Conservation (phyloP, 768 basidiomycete species). For the Phylloporus sp. region DNA sequence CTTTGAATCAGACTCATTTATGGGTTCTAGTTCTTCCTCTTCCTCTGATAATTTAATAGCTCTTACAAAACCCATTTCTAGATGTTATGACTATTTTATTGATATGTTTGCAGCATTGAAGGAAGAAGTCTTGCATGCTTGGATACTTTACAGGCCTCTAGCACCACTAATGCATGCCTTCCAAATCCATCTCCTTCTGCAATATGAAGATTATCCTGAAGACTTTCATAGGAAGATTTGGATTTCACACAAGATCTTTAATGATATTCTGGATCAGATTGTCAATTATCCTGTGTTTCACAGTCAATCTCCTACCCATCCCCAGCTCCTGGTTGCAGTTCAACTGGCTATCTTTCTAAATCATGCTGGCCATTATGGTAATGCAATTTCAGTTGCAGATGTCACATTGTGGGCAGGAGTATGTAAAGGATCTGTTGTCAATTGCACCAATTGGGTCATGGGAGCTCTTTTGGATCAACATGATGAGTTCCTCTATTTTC, state of each 20-base stretch:
- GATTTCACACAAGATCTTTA: background rate
- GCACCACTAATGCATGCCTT: too few relatives aligned
- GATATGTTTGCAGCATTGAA: too few relatives aligned
- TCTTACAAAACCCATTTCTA: too few relatives aligned
- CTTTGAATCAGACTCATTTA: too few relatives aligned
- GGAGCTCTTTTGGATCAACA: background rate
- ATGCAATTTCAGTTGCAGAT: background rate
- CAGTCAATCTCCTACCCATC: background rate
- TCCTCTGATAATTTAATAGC: too few relatives aligned
- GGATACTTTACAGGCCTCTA: too few relatives aligned
- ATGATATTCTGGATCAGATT: background rate
- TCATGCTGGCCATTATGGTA: too few relatives aligned
- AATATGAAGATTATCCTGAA: background rate
- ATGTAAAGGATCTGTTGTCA: background rate
- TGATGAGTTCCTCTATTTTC: background rate
- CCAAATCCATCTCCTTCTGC: background rate
- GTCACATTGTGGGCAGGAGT: background rate
- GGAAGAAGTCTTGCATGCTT: too few relatives aligned
- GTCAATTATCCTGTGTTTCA: too few relatives aligned
- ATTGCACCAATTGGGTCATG: background rate
- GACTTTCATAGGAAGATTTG: background rate
- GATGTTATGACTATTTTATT: too few relatives aligned
- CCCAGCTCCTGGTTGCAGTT: background rate
- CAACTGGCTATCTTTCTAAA: too few relatives aligned
- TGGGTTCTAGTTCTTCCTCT: too few relatives aligned